Conservation (phyloP, 495 filamentous ascomycete genomes). For the Aspergillus heteromorphus region DNA sequence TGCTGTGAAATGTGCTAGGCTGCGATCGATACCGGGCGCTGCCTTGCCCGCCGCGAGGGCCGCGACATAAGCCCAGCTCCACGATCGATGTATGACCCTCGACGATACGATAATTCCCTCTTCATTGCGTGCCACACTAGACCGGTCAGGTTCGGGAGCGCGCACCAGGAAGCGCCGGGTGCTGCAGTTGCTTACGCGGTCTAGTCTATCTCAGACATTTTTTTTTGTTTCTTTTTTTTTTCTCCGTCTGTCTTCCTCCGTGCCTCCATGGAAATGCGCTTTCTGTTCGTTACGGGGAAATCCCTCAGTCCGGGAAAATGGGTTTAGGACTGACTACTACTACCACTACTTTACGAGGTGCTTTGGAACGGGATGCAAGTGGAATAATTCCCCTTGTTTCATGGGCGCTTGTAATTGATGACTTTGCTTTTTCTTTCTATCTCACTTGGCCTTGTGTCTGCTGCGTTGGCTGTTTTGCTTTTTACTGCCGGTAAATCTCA, state of each 20-base stretch:
- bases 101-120: slow-evolving; percentile 9
- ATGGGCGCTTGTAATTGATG: slow-evolving; percentile 4
- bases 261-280: not conserved
- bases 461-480: not conserved
- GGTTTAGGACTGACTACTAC: not conserved
- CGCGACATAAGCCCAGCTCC: not conserved
- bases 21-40: slow-evolving; percentile 6
- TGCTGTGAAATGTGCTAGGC: slow-evolving; percentile 54
- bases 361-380: not conserved
- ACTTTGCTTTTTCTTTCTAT: slow-evolving; percentile 1
- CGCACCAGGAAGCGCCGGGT: slow-evolving; percentile 4
- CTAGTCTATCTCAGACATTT: not conserved
- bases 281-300: not conserved
- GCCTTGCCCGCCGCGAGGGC: not conserved
- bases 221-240: not conserved
- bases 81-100: slow-evolving; percentile 13
- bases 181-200: not conserved
- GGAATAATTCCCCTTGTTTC: not conserved
- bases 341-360: not conserved
- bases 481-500: not conserved
- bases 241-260: not conserved
- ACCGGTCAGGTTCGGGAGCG: slow-evolving; percentile 2
- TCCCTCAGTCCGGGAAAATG: not conserved
- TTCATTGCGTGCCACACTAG: slow-evolving; percentile 4
- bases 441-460: not conserved